Base-by-base conservation (phyloP, 2,329 filamentous ascomycete species). In the Epichloe bromicola region DNA sequence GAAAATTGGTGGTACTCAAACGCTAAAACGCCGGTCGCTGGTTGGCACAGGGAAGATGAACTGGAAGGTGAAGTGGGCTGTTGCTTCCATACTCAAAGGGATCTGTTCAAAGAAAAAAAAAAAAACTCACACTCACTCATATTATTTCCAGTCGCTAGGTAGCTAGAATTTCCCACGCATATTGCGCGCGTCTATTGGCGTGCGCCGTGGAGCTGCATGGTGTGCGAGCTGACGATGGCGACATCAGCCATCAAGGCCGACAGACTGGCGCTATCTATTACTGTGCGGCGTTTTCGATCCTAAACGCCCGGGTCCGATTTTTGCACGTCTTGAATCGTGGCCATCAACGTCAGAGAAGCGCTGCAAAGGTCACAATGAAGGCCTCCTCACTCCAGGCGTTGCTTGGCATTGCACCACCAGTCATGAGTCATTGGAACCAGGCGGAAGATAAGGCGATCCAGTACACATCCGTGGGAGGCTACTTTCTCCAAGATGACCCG, bases 401-500 rank as follows among this genome's bases (percentile, higher is more conserved):
- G 37, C 51, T 67, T 50, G 58, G 62, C 11, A 48, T 68, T 10
- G 53, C 61, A 19, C 59, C 64, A 5, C 50, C 51, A 33, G 59
- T 56, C 34, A 53, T 63, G 14, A 65, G 36, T 8, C 30, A 55
- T 23, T 68, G 66, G 66, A 53, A 60, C 23, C 59, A 61, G 26
- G 62, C 63, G 30, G 58, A 63, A 51, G 59, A 57, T 36, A 64
- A 63, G 39, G 71, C 76, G 51, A 73, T 82, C 60, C 74, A 76
- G 52, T 85, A 83, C 61, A 76, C 74, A 0, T 75, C 80, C 0
- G 70, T 85, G 0, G 67, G 70, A 0, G 82, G 79, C 0, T 79
- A 80, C 63, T 86, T 86, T 58, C 66, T 79, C 20, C 82, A 86
- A 59, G 82, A 85, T 59, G 74, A 83, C 20, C 59, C 70, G 0